These are phyloP conservation scores for Akanthomyces uredinophilus DNA, from an alignment of 2,329 filamentous ascomycete genomes.

Conservation along the genomic window DNA sequence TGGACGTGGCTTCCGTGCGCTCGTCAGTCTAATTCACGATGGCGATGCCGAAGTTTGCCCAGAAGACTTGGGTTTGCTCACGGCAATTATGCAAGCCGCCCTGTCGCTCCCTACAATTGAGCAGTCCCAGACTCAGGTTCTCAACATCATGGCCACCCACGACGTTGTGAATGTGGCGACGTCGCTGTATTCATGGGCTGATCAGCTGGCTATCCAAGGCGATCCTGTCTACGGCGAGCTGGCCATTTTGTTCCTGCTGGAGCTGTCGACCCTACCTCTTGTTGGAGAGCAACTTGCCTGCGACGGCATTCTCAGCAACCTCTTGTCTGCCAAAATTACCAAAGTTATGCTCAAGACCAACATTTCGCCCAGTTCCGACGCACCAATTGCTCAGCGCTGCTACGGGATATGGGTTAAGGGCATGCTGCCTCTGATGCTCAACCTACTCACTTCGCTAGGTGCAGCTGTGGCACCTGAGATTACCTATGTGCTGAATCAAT, in stretches of 20 bases:
- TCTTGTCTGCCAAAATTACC: constrained; percentile 74
- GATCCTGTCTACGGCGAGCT: constrained; percentile 93
- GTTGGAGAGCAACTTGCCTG: constrained; percentile 88
- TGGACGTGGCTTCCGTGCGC: constrained; percentile 72
- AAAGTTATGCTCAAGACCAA: constrained; percentile 66
- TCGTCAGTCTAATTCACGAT: constrained; percentile 79
- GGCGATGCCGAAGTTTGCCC: constrained; percentile 57
- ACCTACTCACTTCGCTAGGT: constrained; percentile 77
- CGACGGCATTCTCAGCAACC: constrained; percentile 73
- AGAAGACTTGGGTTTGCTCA: constrained; percentile 80
- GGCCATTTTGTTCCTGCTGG: constrained; percentile 81
- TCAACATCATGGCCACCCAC: constrained; percentile 64
- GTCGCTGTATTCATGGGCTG: constrained; percentile 89
- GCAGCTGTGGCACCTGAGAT: constrained; percentile 79
- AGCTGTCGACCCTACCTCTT: constrained; percentile 73
- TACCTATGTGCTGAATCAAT: constrained; percentile 82
- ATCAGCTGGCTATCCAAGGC: constrained; percentile 68
- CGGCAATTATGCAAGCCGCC: constrained; percentile 80
- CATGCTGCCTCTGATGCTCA: constrained; percentile 81
- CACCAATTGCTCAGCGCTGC: constrained; percentile 62
- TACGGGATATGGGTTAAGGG: constrained; percentile 89
- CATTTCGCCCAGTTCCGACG: constrained; percentile 74
- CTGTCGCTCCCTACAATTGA: constrained; percentile 73
- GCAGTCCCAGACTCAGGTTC: constrained; percentile 64
- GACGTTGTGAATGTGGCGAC: constrained; percentile 75